Conservation (phyloP, 495 filamentous ascomycete species). For the Lophium mytilinum region DNA sequence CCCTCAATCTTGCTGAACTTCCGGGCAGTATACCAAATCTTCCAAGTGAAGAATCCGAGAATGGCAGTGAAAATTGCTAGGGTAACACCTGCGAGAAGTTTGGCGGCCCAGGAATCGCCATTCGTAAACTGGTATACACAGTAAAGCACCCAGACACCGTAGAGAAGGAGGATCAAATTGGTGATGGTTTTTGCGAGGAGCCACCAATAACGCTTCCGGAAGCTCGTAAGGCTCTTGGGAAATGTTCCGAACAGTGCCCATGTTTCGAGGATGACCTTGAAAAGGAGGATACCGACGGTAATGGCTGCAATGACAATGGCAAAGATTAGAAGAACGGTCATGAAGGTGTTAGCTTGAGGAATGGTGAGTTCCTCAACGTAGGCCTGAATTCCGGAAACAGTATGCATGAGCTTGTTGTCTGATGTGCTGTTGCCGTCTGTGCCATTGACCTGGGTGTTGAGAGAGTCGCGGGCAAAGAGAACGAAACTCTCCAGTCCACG, state of each 20-base stretch:
- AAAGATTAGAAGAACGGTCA: slow-evolving; percentile 87
- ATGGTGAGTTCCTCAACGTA: slow-evolving; percentile 72
- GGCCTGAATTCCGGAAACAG: slow-evolving; percentile 62
- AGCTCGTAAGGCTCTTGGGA: slow-evolving; percentile 68
- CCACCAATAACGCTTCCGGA: slow-evolving; percentile 95
- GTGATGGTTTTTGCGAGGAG: slow-evolving; percentile 81
- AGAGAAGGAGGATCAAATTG: slow-evolving; percentile 83
- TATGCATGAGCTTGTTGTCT: slow-evolving; percentile 39
- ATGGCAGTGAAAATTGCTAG: slow-evolving; percentile 71
- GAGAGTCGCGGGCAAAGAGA: slow-evolving; percentile 44
- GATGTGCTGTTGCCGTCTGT: slow-evolving; percentile 12
- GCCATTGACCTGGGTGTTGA: slow-evolving; percentile 41
- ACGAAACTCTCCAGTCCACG: slow-evolving; percentile 47
- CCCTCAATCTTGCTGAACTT: slow-evolving; percentile 67
- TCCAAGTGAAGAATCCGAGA: slow-evolving; percentile 68
- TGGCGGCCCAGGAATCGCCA: slow-evolving; percentile 94
- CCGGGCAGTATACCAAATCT: slow-evolving; percentile 71
- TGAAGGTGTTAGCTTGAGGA: slow-evolving; percentile 86
- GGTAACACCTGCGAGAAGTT: slow-evolving; percentile 74
- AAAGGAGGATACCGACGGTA: slow-evolving; percentile 74
- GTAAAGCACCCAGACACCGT: slow-evolving; percentile 92
- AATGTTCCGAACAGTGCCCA: slow-evolving; percentile 90
- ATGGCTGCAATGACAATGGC: slow-evolving; percentile 80
- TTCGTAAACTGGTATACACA: slow-evolving; percentile 91
- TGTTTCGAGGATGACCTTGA: slow-evolving; percentile 85